phyloP scores from a whole-genome alignment of 106 monocot species.

The Allium cepa region DNA sequence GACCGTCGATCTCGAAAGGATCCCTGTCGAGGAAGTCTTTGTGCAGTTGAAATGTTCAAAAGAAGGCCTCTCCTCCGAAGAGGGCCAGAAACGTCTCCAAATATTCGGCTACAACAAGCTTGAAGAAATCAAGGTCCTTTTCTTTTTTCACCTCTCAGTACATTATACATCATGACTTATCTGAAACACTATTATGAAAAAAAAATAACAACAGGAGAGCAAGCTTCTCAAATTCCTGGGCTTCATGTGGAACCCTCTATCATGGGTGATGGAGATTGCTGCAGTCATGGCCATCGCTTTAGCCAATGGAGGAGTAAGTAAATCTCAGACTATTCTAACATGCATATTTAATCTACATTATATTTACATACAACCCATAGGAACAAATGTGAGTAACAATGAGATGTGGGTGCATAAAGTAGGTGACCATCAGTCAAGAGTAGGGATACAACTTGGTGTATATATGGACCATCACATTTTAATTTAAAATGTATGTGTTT shows the following conservation, averaged over 20 bases:
- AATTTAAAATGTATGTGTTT: too few relatives aligned
- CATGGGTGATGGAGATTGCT: neutral
- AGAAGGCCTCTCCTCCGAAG: neutral
- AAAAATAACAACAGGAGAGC: neutral
- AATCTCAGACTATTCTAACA: too few relatives aligned
- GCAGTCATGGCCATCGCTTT: neutral
- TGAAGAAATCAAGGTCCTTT: slow-evolving; percentile 49
- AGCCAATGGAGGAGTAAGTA: neutral
- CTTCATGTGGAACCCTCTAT: neutral
- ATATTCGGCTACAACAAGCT: slow-evolving; percentile 83
- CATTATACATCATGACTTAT: neutral
- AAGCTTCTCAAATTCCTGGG: neutral
- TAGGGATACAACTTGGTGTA: too few relatives aligned
- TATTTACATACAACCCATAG: too few relatives aligned
- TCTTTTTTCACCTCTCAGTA: neutral
- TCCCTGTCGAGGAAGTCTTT: slow-evolving; percentile 25
- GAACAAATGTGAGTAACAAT: too few relatives aligned
- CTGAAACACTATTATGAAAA: neutral
- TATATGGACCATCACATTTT: too few relatives aligned
- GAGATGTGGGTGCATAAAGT: too few relatives aligned
- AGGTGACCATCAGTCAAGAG: too few relatives aligned
- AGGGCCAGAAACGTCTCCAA: slow-evolving; percentile 22
- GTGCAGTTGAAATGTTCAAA: slow-evolving; percentile 15
- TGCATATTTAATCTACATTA: too few relatives aligned
- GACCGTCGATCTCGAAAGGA: slow-evolving; percentile 18